phyloP scores from a whole-genome alignment of 805 yeast genomes.

The Wickerhamomyces rabaulensis region DNA sequence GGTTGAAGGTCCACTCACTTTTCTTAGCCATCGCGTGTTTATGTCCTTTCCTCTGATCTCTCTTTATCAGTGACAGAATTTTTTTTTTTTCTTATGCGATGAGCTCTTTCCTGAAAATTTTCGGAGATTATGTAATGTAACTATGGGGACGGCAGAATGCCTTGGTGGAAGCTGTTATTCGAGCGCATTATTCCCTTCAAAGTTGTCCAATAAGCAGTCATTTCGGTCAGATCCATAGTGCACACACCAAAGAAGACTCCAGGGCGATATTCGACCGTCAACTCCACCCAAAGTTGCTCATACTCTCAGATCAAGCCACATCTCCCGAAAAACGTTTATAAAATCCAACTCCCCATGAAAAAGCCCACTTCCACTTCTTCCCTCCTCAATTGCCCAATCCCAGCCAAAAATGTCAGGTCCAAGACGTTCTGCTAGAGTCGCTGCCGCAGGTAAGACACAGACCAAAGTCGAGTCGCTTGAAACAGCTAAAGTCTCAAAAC shows the following conservation, averaged over 20 bases:
- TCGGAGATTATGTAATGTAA: neutral
- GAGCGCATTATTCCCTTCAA: too few relatives aligned
- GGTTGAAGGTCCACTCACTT: constrained; percentile 9
- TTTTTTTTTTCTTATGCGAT: neutral
- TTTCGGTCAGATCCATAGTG: too few relatives aligned
- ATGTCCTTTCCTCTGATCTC: neutral
- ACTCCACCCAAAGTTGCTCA: too few relatives aligned
- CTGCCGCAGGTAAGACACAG: constrained; percentile 1
- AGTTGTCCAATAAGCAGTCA: too few relatives aligned
- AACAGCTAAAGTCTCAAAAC: constrained; percentile 21
- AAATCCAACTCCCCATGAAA: too few relatives aligned
- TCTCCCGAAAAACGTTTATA: too few relatives aligned
- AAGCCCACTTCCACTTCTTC: too few relatives aligned
- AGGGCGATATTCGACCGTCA: too few relatives aligned
- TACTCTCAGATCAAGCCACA: too few relatives aligned
- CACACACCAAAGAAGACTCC: too few relatives aligned
- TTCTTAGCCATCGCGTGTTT: constrained; percentile 22
- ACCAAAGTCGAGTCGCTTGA: constrained; percentile 12
- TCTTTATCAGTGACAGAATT: neutral
- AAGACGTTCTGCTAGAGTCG: constrained; percentile 17
- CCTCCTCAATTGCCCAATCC: too few relatives aligned
- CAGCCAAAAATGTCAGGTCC: neutral
- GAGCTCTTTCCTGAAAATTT: constrained; percentile 3
- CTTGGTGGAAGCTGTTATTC: too few relatives aligned
- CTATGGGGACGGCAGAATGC: neutral